Evolutionary conservation across 2,329 filamentous ascomycete species (phyloP).

Genomic region (Metarhizium anisopliae): DNA sequence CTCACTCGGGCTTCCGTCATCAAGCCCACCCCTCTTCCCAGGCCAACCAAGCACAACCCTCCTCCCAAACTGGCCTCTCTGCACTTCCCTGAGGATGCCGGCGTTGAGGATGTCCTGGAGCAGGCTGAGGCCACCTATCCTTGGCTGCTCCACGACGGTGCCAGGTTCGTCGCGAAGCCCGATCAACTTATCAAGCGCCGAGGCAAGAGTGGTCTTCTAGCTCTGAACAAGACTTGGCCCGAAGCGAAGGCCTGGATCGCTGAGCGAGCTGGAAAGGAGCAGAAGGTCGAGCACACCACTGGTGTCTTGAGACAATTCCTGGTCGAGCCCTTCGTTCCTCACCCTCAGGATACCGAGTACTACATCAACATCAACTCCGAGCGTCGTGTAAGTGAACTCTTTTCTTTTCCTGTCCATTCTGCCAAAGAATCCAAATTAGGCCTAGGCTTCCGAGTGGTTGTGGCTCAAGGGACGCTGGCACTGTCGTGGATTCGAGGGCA

Average conservation of each 20-base stretch:
- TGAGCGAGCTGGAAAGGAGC: slow-evolving; percentile 80
- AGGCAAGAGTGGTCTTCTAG: slow-evolving; percentile 95
- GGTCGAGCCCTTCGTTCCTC: slow-evolving; percentile 96
- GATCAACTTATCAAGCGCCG: slow-evolving; percentile 99
- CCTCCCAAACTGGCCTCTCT: slow-evolving; percentile 84
- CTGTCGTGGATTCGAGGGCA: not conserved
- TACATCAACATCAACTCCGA: slow-evolving; percentile 99
- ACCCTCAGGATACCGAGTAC: slow-evolving; percentile 92
- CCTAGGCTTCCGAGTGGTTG: not conserved
- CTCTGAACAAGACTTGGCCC: slow-evolving; percentile 93
- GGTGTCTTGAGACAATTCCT: slow-evolving; percentile 91
- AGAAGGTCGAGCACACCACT: slow-evolving; percentile 85
- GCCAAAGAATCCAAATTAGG: slow-evolving; percentile 1
- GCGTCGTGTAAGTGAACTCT: slow-evolving; percentile 73
- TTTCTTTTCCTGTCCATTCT: slow-evolving; percentile 13
- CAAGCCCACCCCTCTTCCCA: slow-evolving; percentile 90
- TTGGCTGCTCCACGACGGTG: slow-evolving; percentile 74
- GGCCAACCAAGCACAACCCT: slow-evolving; percentile 80
- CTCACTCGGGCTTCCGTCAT: slow-evolving; percentile 94
- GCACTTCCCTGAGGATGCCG: slow-evolving; percentile 83
- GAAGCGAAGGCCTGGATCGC: slow-evolving; percentile 93
- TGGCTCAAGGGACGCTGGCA: not conserved
- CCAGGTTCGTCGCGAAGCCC: slow-evolving; percentile 97
- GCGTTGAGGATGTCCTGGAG: slow-evolving; percentile 76
- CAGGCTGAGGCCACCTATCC: slow-evolving; percentile 95